Conservation (phyloP, 768 basidiomycete genomes). For the Lyophyllum semitale region DNA sequence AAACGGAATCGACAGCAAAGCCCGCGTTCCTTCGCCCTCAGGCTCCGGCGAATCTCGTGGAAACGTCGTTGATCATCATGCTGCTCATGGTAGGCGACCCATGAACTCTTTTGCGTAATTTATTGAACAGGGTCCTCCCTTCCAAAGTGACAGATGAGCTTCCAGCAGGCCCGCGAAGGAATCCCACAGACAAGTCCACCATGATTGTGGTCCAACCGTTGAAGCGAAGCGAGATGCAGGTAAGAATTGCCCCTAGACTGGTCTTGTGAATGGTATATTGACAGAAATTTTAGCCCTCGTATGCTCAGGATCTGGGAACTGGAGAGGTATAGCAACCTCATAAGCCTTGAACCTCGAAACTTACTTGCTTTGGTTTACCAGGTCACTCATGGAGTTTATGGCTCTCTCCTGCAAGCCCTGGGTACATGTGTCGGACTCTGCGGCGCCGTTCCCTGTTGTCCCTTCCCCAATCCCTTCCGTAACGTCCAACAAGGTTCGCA, state of each 20-base stretch:
- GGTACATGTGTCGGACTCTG: conserved; percentile 66
- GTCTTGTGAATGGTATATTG: not conserved
- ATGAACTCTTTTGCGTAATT: conserved; percentile 24
- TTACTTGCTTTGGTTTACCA: conserved; percentile 17
- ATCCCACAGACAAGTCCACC: conserved; percentile 29
- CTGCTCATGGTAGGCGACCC: conserved; percentile 71
- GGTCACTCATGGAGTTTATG: conserved; percentile 87
- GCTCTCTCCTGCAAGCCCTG: conserved; percentile 73
- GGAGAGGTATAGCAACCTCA: conserved; percentile 41
- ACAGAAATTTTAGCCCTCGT: conserved; percentile 64
- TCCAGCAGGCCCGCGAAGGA: conserved; percentile 34
- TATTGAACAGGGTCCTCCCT: not conserved
- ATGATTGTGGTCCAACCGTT: conserved; percentile 84
- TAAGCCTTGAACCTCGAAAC: not conserved
- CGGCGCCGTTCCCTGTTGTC: conserved; percentile 84
- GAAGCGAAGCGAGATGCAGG: conserved; percentile 88
- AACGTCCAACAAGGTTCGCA: conserved; percentile 78
- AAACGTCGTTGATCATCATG: conserved; percentile 75
- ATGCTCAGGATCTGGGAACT: conserved; percentile 86
- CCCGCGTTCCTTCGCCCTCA: conserved; percentile 47
- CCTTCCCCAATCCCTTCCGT: conserved; percentile 82
- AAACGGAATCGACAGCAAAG: conserved; percentile 51
- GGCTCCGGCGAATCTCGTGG: conserved; percentile 39
- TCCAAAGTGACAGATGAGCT: conserved; percentile 67
- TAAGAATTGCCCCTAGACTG: conserved; percentile 24